Base-by-base conservation (phyloP, 306 rosid genomes). In the Chamaecrista fasciculata region DNA sequence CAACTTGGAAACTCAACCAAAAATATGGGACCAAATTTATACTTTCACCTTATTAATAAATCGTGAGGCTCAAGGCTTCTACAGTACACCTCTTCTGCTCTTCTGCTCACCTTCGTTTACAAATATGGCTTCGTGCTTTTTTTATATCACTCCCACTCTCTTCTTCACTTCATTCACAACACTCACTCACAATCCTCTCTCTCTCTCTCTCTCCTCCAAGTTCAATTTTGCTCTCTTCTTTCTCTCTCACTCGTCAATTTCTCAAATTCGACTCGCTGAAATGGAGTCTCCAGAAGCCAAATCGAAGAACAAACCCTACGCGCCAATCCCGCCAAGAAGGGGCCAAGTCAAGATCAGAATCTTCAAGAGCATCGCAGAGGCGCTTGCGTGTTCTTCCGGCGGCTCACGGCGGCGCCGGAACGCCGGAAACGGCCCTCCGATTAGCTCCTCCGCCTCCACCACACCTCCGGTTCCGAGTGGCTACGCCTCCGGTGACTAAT, bases 331-430 rank as follows among this genome's bases (percentile, higher is more conserved):
- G 9, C 79, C 55, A 0, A 61, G 34, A 55, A 67, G 87, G 6
- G 87, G 87, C 0, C 78, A 40, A 61, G 37, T 83, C 16, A 83
- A 73, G 72, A n/a, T 56, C 18, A 61, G 49, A 64, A 74, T 83
- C 8, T 0, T 83, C 53, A 78, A 51, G 63, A 16, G n/a, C 20
- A 19, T 78, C 21, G 3, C 47, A 18, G 21, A n/a, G 3, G 37
- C 53, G 40, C 49, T 1, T 1, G 47, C 55, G 0, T 31, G 53
- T 8, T 66, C 67, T n/a, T 1, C 26, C 15, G 4, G 64, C 3
- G 19, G 14, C 19, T 68, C 40, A 1, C 21, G 0, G 0, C 28
- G 19, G 14, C 50, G 68, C 11, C 31, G 55, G 37, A 28, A 11
- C 11, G 8, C 3, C 8, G n/a, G 55, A 26, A 14, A 56, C 25